Evolutionary conservation across 2,329 filamentous ascomycete species (phyloP).

Genomic region (Penicillium sp.): DNA sequence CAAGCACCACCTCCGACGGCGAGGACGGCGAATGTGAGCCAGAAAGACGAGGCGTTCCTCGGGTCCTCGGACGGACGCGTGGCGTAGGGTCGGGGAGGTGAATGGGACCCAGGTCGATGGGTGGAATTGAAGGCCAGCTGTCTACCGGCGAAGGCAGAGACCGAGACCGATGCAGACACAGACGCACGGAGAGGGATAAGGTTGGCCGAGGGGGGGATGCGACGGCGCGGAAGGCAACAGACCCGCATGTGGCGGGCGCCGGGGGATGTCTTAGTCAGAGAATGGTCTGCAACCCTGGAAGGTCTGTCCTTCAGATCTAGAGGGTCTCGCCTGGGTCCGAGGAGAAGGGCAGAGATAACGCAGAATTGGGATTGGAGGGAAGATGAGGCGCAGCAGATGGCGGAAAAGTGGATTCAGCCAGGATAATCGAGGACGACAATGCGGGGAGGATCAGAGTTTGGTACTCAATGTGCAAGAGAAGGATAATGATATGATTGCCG

Average conservation of each 20-base stretch:
- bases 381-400: not conserved
- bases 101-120: conserved; percentile 23
- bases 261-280: too few species aligned
- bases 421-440: not conserved
- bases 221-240: conserved; percentile 29
- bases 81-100: conserved; percentile 28
- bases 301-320: too few species aligned
- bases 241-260: conserved; percentile 39
- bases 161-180: too few species aligned
- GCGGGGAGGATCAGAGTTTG: too few species aligned
- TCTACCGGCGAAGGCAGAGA: too few species aligned
- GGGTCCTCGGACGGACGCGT: conserved; percentile 26
- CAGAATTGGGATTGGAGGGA: too few species aligned
- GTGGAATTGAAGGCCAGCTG: conserved; percentile 24
- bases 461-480: too few species aligned
- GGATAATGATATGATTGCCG: too few species aligned
- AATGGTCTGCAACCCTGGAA: too few species aligned
- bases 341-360: too few species aligned
- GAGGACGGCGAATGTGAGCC: conserved; percentile 36
- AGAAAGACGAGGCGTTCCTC: conserved; percentile 39
- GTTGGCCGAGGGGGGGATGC: conserved; percentile 33
- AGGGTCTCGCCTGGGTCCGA: too few species aligned
- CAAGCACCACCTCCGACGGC: conserved; percentile 37
- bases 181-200: conserved; percentile 17
- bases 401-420: not conserved